phyloP scores from a whole-genome alignment of 2,329 filamentous ascomycete species.

The Orbilia brochopaga region DNA sequence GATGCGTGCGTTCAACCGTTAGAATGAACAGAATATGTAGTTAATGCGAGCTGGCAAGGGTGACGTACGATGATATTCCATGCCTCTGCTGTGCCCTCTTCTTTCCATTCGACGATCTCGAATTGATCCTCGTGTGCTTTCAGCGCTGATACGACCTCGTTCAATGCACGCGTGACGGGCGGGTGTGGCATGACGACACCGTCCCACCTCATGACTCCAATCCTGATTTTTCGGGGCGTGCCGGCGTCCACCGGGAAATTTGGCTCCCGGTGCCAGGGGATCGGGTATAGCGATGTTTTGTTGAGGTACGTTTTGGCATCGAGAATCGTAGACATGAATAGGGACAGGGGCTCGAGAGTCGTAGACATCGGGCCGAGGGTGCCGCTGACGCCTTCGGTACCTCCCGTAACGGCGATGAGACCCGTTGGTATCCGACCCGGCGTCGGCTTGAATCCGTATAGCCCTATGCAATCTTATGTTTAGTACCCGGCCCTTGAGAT shows the following conservation, averaged over 20 bases:
- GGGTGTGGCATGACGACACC: slow-evolving; percentile 68
- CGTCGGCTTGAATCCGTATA: slow-evolving; percentile 61
- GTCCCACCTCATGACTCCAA: slow-evolving; percentile 68
- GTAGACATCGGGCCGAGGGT: slow-evolving; percentile 66
- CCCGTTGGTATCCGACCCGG: slow-evolving; percentile 59
- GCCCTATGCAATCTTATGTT: too few relatives aligned
- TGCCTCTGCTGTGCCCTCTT: slow-evolving; percentile 63
- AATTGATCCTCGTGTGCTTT: slow-evolving; percentile 59
- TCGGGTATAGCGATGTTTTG: slow-evolving; percentile 18
- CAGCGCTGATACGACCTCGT: slow-evolving; percentile 64
- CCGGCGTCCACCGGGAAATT: slow-evolving; percentile 24
- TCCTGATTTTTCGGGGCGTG: slow-evolving; percentile 61
- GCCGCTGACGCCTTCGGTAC: slow-evolving; percentile 61
- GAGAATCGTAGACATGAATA: slow-evolving; percentile 37
- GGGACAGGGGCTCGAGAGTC: slow-evolving; percentile 53
- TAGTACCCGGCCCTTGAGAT: too few relatives aligned
- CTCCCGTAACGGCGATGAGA: slow-evolving; percentile 56
- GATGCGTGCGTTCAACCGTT: too few relatives aligned
- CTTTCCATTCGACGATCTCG: slow-evolving; percentile 66
- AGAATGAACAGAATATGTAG: background rate
- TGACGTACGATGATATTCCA: slow-evolving; percentile 60
- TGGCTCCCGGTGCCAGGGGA: slow-evolving; percentile 31
- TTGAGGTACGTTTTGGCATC: slow-evolving; percentile 28
- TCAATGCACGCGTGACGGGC: slow-evolving; percentile 66
- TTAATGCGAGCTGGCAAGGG: too few relatives aligned